A percentile compares a stretch with the other conserved stretches of the same genome.
Evolutionary conservation across 2,329 filamentous ascomycete species (phyloP).

Genomic region (Stemphylium beticola): DNA sequence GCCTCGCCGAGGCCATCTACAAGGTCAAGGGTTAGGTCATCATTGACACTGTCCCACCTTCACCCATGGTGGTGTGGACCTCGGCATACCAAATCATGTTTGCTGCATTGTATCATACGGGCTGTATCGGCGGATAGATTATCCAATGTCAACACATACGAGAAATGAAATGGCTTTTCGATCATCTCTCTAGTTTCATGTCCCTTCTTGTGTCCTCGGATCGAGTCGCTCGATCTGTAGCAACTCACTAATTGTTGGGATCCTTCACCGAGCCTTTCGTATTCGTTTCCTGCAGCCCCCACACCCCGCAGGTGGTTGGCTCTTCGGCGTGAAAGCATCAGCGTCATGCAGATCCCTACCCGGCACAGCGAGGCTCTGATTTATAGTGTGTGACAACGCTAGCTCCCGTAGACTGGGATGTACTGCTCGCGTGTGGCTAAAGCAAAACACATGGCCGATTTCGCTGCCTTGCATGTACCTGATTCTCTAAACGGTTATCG

Average conservation of each 20-base stretch:
- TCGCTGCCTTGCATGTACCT: slow-evolving; percentile 1
- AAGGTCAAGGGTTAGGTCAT: slow-evolving; percentile 71
- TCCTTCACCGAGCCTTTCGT: slow-evolving; percentile 7
- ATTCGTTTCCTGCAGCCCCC: slow-evolving; percentile 10
- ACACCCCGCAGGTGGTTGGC: slow-evolving; percentile 15
- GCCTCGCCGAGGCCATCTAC: slow-evolving; percentile 82
- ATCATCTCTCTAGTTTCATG: not conserved
- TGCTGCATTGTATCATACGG: slow-evolving; percentile 20
- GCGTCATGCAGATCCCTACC: slow-evolving; percentile 20
- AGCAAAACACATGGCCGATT: slow-evolving; percentile 1
- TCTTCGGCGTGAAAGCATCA: slow-evolving; percentile 4
- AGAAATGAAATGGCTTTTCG: slow-evolving; percentile 14
- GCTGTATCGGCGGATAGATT: slow-evolving; percentile 19
- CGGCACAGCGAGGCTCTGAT: slow-evolving; percentile 8
- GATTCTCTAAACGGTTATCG: not conserved
- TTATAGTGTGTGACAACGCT: slow-evolving; percentile 2
- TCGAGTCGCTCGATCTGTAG: not conserved
- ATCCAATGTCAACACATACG: slow-evolving; percentile 12
- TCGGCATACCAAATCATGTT: slow-evolving; percentile 13
- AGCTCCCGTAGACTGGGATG: slow-evolving; percentile 3
- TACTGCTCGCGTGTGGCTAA: slow-evolving; percentile 1
- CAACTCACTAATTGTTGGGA: not conserved
- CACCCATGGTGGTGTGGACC: slow-evolving; percentile 10
- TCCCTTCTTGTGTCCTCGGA: not conserved
- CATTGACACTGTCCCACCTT: slow-evolving; percentile 10